Conservation (phyloP, 2,329 filamentous ascomycete genomes). For the Aspergillus sclerotialis region DNA sequence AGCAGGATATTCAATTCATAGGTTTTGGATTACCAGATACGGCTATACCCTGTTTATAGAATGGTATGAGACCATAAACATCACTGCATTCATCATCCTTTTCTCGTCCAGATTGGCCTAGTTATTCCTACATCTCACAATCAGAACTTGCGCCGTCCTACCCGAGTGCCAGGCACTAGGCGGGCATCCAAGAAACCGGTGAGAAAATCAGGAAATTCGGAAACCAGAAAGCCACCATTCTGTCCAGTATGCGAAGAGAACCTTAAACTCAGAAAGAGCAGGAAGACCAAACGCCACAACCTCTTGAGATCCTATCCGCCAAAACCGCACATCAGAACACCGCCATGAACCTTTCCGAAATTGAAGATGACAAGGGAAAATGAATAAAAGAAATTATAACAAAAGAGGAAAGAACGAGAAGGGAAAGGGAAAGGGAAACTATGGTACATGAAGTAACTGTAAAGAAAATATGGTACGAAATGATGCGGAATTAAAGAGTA, state of each 20-base stretch:
- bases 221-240: conserved; percentile 12
- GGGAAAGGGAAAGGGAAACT: conserved; percentile 9
- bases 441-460: conserved; percentile 10
- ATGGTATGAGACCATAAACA: conserved; percentile 14
- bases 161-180: conserved; percentile 17
- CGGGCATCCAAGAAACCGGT: conserved; percentile 24
- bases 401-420: conserved; percentile 7
- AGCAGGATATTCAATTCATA: conserved; percentile 62
- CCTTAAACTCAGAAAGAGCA: conserved; percentile 9
- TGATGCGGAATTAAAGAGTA: conserved; percentile 31
- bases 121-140: conserved; percentile 28
- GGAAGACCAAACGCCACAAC: conserved; percentile 26
- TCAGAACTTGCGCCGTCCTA: conserved; percentile 12
- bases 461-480: conserved; percentile 25
- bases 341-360: conserved; percentile 25
- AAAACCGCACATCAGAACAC: conserved; percentile 28
- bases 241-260: conserved; percentile 15
- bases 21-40: conserved; percentile 9
- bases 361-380: conserved; percentile 5
- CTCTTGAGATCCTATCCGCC: conserved; percentile 20
- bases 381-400: conserved; percentile 12
- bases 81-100: conserved; percentile 18
- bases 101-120: conserved; percentile 15
- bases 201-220: conserved; percentile 9
- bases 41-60: no score